Evolutionary conservation across 1,284 basidiomycete species (phyloP).

Genomic region (Lentinula novae-zelandiae): DNA sequence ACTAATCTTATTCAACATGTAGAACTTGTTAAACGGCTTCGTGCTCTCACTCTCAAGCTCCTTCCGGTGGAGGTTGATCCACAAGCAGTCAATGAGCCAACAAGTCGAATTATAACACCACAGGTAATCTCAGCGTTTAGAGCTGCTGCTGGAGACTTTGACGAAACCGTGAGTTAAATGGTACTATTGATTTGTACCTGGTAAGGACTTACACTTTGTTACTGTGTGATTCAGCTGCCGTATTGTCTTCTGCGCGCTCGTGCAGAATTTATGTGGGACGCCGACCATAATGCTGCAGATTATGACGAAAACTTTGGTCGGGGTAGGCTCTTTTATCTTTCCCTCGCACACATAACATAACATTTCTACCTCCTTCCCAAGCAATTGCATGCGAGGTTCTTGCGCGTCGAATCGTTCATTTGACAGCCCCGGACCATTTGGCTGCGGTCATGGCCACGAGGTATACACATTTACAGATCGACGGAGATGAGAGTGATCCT

Average conservation of each 20-base stretch:
- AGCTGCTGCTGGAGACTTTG: conserved; percentile 72
- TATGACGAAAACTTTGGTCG: conserved; percentile 83
- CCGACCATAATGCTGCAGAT: conserved; percentile 72
- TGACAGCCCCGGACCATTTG: conserved; percentile 58
- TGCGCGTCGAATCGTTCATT: conserved; percentile 78
- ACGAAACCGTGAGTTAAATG: conserved; percentile 61
- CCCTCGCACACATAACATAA: background rate
- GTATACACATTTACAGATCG: conserved; percentile 67
- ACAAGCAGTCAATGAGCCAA: conserved; percentile 56
- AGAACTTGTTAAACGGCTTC: conserved; percentile 80
- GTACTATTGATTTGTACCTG: too few relatives aligned
- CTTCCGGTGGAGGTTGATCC: conserved; percentile 79
- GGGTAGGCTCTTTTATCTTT: conserved; percentile 39
- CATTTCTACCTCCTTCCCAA: conserved; percentile 20
- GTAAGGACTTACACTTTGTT: too few relatives aligned
- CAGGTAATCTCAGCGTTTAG: conserved; percentile 63
- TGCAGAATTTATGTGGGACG: conserved; percentile 75
- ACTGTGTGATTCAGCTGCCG: conserved; percentile 47
- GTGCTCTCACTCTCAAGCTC: conserved; percentile 72
- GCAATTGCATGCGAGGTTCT: conserved; percentile 86
- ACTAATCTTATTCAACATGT: conserved; percentile 8
- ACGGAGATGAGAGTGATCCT: conserved; percentile 75
- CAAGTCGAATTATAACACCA: conserved; percentile 69
- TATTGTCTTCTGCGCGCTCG: conserved; percentile 81
- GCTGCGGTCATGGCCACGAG: conserved; percentile 74